Evolutionary conservation across 208 protist genomes (phyloP).

Genomic region (Trypanosoma platydactyli): DNA sequence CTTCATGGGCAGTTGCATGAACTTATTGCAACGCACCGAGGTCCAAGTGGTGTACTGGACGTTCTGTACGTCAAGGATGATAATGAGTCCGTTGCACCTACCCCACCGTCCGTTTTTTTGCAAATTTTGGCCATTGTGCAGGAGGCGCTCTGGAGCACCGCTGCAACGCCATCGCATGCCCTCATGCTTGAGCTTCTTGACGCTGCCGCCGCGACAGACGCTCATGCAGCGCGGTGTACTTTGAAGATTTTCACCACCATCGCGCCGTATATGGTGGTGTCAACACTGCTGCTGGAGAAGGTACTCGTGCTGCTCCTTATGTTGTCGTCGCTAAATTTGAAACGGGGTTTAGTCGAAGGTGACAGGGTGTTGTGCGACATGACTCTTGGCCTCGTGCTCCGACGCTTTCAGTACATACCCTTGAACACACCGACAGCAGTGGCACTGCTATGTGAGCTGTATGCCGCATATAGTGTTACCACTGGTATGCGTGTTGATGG

Average conservation of each 20-base stretch:
- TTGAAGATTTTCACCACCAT: slow-evolving; percentile 24
- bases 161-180: slow-evolving; percentile 23
- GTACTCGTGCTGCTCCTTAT: slow-evolving; percentile 20
- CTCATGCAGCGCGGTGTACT: slow-evolving; percentile 3
- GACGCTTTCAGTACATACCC: slow-evolving; percentile 33
- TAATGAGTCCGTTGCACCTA: background rate
- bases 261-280: slow-evolving; percentile 28
- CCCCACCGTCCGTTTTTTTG: background rate
- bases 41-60: background rate
- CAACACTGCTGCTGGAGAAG: slow-evolving; percentile 28
- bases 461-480: background rate
- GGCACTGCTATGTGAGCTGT: slow-evolving; percentile 22
- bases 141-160: slow-evolving; percentile 13
- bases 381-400: slow-evolving; percentile 21
- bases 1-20: background rate
- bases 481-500: slow-evolving; percentile 7
- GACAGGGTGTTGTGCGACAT: background rate
- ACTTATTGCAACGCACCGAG: background rate
- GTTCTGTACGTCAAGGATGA: slow-evolving; percentile 22
- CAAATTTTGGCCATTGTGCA: slow-evolving; percentile 4
- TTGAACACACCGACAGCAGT: slow-evolving; percentile 26
- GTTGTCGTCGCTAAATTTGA: background rate
- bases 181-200: slow-evolving; percentile 24
- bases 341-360: background rate
- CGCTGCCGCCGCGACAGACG: background rate